A percentile compares a stretch with the other conserved stretches of the same genome.
These are phyloP conservation scores for Auriscalpium microsporum DNA, from an alignment of 768 basidiomycete genomes.

Conservation along the genomic window DNA sequence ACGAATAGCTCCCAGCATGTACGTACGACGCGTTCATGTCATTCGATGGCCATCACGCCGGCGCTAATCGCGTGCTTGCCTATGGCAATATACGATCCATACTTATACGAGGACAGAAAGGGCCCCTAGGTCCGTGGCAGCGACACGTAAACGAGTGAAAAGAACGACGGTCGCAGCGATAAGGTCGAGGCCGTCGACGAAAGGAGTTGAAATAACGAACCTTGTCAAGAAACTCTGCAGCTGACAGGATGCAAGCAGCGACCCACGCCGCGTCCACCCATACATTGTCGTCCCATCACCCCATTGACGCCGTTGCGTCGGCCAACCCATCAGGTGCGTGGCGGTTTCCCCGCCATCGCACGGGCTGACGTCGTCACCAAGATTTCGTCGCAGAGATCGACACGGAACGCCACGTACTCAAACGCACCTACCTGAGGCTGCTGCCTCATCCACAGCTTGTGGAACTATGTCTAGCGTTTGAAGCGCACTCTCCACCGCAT, in stretches of 20 bases:
- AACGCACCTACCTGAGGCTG: conserved; percentile 61
- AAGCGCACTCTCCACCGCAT: conserved; percentile 58
- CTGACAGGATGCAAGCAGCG: conserved; percentile 50
- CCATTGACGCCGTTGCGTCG: conserved; percentile 17
- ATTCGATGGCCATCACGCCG: too few species aligned
- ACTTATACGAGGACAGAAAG: too few species aligned
- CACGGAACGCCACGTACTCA: conserved; percentile 45
- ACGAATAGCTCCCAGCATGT: too few species aligned
- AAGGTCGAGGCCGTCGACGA: too few species aligned
- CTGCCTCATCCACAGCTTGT: conserved; percentile 66
- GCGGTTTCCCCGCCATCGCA: too few species aligned
- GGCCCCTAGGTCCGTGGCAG: too few species aligned
- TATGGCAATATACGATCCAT: too few species aligned
- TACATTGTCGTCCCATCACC: conserved; percentile 21
- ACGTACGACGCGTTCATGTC: too few species aligned
- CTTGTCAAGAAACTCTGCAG: conserved; percentile 69
- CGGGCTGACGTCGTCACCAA: too few species aligned
- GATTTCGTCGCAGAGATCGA: conserved; percentile 25
- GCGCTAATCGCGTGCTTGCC: too few species aligned
- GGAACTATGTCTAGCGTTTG: conserved; percentile 68
- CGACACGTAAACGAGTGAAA: too few species aligned
- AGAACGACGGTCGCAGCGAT: too few species aligned
- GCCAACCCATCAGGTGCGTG: conserved; percentile 5
- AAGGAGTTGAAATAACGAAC: conserved; percentile 37
- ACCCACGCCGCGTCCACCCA: conserved; percentile 30